These are phyloP conservation scores for Aspergillus cristatus DNA, from an alignment of 495 filamentous ascomycete genomes.

Conservation along the genomic window DNA sequence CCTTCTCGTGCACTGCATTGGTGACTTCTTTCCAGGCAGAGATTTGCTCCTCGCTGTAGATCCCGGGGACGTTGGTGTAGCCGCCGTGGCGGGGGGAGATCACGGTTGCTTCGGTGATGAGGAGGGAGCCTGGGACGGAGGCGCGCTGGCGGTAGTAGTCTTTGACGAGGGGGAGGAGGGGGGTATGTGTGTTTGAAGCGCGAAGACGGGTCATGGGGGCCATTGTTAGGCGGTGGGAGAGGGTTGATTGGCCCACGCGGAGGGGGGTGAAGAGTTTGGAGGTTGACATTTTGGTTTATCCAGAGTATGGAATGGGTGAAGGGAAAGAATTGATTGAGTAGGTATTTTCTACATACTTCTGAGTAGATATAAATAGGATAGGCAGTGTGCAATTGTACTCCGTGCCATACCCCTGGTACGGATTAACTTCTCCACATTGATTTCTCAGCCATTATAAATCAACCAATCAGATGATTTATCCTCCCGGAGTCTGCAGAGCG, in stretches of 20 bases:
- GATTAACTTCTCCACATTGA: too few relatives aligned
- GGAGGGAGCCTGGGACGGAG: constrained; percentile 38
- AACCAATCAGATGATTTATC: too few relatives aligned
- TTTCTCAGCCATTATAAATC: too few relatives aligned
- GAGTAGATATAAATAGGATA: too few relatives aligned
- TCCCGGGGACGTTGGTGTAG: constrained; percentile 50
- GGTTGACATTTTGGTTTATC: background rate
- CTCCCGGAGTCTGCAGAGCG: too few relatives aligned
- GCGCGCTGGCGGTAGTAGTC: constrained; percentile 48
- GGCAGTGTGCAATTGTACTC: too few relatives aligned
- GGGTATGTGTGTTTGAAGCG: constrained; percentile 21
- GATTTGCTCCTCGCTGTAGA: constrained; percentile 52
- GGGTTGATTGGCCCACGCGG: constrained; percentile 28
- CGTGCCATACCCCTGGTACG: too few relatives aligned
- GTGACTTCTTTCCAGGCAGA: constrained; percentile 50
- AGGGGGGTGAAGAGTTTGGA: constrained; percentile 46
- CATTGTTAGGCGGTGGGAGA: constrained; percentile 41
- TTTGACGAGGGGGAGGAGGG: constrained; percentile 23
- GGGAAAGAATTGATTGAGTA: too few relatives aligned
- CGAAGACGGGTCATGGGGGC: constrained; percentile 45
- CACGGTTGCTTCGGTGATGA: constrained; percentile 54
- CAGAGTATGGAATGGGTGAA: too few relatives aligned
- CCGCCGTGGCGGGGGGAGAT: constrained; percentile 43
- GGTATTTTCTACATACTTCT: too few relatives aligned
- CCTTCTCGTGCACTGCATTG: constrained; percentile 54